phyloP scores from a whole-genome alignment of 2,329 filamentous ascomycete species.

The Coniochaeta sp. region DNA sequence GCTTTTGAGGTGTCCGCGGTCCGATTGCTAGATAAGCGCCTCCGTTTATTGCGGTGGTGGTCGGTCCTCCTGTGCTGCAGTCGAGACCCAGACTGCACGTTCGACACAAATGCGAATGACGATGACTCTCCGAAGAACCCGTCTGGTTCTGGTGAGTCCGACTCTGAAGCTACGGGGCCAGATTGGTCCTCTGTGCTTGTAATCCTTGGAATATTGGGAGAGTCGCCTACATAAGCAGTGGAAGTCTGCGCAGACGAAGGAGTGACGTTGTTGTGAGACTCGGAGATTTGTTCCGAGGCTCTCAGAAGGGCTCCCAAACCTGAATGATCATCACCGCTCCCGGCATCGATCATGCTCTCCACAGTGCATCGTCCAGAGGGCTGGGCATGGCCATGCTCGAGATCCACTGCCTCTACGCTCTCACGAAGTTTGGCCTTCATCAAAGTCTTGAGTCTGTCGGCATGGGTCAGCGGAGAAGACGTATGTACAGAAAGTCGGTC shows the following conservation, averaged over 20 bases:
- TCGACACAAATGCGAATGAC: constrained; percentile 7
- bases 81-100: constrained; percentile 1
- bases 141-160: constrained; percentile 5
- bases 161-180: neutral
- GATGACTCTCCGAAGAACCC: constrained; percentile 8
- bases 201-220: neutral
- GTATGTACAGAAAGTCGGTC: neutral
- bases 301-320: constrained; percentile 1
- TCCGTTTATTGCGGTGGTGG: constrained; percentile 2
- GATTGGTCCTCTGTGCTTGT: neutral
- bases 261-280: neutral
- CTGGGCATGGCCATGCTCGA: neutral
- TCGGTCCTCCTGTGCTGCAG: neutral
- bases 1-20: neutral
- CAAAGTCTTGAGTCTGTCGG: constrained; percentile 3
- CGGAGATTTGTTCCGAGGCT: constrained; percentile 2
- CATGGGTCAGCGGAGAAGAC: neutral
- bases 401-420: neutral
- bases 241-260: neutral
- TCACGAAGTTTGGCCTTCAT: constrained; percentile 7
- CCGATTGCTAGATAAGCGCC: constrained; percentile 3
- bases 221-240: neutral
- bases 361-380: neutral
- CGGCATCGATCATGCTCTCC: neutral
- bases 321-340: neutral